Percentiles rank a stretch among this genome's conserved stretches.
Evolutionary conservation across 768 basidiomycete species (phyloP).

Genomic region (Pulveroboletus sp.): DNA sequence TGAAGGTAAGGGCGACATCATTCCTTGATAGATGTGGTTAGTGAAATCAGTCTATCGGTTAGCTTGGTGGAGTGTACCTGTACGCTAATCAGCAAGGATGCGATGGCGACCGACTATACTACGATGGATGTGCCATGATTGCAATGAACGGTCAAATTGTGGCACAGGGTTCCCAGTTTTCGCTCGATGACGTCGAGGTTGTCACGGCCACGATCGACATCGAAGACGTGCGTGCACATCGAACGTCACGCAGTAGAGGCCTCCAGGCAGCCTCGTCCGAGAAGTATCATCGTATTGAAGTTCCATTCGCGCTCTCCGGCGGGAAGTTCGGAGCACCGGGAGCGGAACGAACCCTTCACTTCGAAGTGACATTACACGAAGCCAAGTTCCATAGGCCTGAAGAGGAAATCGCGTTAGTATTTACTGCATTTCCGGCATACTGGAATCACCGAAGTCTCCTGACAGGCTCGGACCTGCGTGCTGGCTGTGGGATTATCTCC

Average conservation of each 20-base stretch:
- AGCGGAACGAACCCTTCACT: constrained; percentile 43
- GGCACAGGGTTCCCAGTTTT: constrained; percentile 97
- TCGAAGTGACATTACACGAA: constrained; percentile 41
- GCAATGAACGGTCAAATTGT: constrained; percentile 89
- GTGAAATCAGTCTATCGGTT: not conserved
- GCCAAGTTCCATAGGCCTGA: constrained; percentile 75
- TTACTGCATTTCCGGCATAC: not conserved
- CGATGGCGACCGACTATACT: constrained; percentile 96
- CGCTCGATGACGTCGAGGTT: constrained; percentile 92
- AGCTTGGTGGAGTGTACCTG: constrained; percentile 96
- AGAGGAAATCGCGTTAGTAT: constrained; percentile 92
- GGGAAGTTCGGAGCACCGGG: constrained; percentile 66
- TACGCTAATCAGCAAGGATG: constrained; percentile 99
- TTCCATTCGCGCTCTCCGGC: constrained; percentile 71
- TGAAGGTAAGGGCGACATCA: constrained; percentile 55
- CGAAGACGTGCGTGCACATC: constrained; percentile 91
- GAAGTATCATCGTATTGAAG: constrained; percentile 76
- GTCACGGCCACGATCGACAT: constrained; percentile 94
- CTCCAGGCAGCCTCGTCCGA: constrained; percentile 82
- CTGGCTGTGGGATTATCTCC: constrained; percentile 99
- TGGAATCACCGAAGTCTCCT: not conserved
- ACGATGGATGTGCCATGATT: constrained; percentile 96
- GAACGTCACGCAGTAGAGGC: constrained; percentile 76
- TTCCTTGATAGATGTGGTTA: not conserved
- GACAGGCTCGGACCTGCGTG: constrained; percentile 91